Percentiles rank a stretch among this genome's conserved stretches.
These are phyloP conservation scores for Cutaneotrichosporon arboriforme DNA, from an alignment of 1,284 basidiomycete species.

Conservation along the genomic window DNA sequence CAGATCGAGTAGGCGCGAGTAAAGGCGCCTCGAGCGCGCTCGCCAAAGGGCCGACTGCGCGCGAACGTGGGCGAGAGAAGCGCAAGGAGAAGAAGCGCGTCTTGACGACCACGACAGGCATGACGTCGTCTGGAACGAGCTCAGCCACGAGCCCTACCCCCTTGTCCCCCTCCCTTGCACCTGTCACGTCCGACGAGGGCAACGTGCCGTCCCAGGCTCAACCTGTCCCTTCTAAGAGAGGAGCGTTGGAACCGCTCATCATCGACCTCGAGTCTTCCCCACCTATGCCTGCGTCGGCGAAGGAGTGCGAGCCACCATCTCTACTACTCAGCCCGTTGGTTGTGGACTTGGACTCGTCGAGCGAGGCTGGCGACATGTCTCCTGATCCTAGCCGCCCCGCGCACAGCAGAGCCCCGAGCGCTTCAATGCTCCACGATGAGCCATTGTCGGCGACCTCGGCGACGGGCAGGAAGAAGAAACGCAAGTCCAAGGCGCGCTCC, in stretches of 20 bases:
- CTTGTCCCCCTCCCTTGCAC: neutral
- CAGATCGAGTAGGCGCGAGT: constrained; percentile 8
- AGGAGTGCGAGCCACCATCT: too few relatives aligned
- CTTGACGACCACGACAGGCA: neutral
- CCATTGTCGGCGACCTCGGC: constrained; percentile 13
- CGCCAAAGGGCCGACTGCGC: constrained; percentile 12
- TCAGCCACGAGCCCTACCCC: neutral
- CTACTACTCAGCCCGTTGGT: neutral
- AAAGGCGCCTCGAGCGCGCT: constrained; percentile 6
- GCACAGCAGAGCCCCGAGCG: constrained; percentile 3
- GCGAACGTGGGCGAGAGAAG: constrained; percentile 32
- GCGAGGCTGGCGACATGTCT: constrained; percentile 4
- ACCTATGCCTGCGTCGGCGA: too few relatives aligned
- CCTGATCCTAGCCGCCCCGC: neutral
- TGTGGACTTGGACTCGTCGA: neutral
- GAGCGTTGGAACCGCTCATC: neutral
- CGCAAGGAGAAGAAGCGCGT: constrained; percentile 27
- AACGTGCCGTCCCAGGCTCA: neutral
- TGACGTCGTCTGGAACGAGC: neutral
- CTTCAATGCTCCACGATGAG: constrained; percentile 36
- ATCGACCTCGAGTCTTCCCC: neutral
- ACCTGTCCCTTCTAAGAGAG: too few relatives aligned
- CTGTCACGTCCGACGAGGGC: neutral
- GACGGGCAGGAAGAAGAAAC: constrained; percentile 30
- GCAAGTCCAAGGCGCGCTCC: constrained; percentile 22